phyloP scores from a whole-genome alignment of 1,284 basidiomycete species.

The Naganishia albida region DNA sequence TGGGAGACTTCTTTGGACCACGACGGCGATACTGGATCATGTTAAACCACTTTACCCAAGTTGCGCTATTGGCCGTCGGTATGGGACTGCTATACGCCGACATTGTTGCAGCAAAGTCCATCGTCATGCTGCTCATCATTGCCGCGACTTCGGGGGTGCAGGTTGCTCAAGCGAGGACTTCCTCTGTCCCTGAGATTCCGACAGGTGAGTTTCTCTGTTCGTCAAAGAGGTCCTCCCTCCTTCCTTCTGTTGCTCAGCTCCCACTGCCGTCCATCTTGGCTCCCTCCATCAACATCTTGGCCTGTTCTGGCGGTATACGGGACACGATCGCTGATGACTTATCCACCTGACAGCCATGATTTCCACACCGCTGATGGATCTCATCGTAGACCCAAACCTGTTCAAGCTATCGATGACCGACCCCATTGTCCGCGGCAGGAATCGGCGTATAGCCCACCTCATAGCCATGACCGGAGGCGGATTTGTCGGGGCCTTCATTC shows the following conservation, averaged over 20 bases:
- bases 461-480: conserved; percentile 45
- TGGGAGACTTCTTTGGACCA: conserved; percentile 35
- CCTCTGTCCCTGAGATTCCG: conserved; percentile 14
- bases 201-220: conserved; percentile 24
- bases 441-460: conserved; percentile 45
- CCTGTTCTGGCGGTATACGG: too few species aligned
- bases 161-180: conserved; percentile 39
- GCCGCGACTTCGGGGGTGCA: conserved; percentile 50
- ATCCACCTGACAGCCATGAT: too few species aligned
- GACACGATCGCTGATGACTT: too few species aligned
- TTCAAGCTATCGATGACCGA: conserved; percentile 37
- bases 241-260: too few species aligned
- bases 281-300: too few species aligned
- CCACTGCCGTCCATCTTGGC: too few species aligned
- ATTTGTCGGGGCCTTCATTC: conserved; percentile 47
- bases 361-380: conserved; percentile 49
- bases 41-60: conserved; percentile 10
- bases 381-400: conserved; percentile 48
- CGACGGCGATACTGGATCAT: conserved; percentile 15
- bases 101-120: conserved; percentile 41
- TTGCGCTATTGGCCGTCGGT: not conserved
- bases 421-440: conserved; percentile 36
- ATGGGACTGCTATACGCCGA: conserved; percentile 33
- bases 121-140: conserved; percentile 45
- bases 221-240: too few species aligned